Percentiles rank a stretch among this genome's conserved stretches.
Evolutionary conservation across 1,284 basidiomycete species (phyloP).

Genomic region (Sanghuangporus weigelae): DNA sequence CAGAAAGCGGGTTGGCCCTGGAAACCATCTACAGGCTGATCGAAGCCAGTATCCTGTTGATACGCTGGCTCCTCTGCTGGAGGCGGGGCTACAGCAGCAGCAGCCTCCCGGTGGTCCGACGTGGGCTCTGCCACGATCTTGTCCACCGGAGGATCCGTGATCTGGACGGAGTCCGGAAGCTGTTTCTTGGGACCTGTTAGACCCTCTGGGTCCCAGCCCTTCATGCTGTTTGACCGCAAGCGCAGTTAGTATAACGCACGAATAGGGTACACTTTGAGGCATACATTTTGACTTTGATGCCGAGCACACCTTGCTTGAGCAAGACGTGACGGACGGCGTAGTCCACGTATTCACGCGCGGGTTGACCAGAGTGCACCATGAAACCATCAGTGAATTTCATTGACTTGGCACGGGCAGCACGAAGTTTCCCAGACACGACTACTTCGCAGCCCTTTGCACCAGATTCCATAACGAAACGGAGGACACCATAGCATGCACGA

Average conservation of each 20-base stretch:
- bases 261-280: constrained; percentile 26
- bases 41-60: constrained; percentile 32
- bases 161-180: constrained; percentile 93
- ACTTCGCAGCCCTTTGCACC: constrained; percentile 99
- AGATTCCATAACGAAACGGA: constrained; percentile 99
- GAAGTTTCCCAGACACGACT: constrained; percentile 98
- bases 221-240: constrained; percentile 65
- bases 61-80: constrained; percentile 47
- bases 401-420: constrained; percentile 98
- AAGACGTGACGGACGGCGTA: constrained; percentile 98
- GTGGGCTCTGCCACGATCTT: constrained; percentile 76
- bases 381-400: constrained; percentile 99
- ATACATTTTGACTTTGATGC: constrained; percentile 99
- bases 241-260: not conserved
- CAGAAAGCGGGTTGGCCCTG: constrained; percentile 47
- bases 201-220: constrained; percentile 91
- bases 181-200: constrained; percentile 87
- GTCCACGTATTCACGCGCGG: constrained; percentile 95
- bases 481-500: constrained; percentile 99
- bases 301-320: constrained; percentile 98
- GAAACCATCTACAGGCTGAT: constrained; percentile 20
- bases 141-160: constrained; percentile 80
- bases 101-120: constrained; percentile 69
- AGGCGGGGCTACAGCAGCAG: constrained; percentile 45
- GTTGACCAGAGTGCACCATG: constrained; percentile 99